These are phyloP conservation scores for Combretum micranthum DNA, from an alignment of 345 rosid species.

Conservation along the genomic window DNA sequence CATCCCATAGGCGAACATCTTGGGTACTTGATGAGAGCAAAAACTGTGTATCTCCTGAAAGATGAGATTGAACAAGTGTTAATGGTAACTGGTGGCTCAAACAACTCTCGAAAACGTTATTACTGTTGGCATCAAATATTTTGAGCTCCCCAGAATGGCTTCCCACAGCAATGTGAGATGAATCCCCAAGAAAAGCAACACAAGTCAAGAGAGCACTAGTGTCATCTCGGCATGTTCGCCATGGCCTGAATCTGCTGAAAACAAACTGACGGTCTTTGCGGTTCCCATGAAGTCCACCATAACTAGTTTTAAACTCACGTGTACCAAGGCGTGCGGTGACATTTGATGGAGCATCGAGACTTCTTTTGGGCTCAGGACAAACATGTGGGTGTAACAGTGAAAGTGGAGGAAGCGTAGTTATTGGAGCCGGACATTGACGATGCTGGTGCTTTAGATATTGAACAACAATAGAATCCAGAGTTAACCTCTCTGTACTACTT, in stretches of 20 bases:
- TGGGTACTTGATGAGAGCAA: slow-evolving; percentile 80
- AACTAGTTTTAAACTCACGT: slow-evolving; percentile 65
- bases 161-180: slow-evolving; percentile 80
- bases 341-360: slow-evolving; percentile 85
- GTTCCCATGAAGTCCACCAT: slow-evolving; percentile 90
- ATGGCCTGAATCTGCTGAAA: slow-evolving; percentile 89
- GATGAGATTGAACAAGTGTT: slow-evolving; percentile 62
- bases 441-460: slow-evolving; percentile 97
- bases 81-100: slow-evolving; percentile 73
- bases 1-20: slow-evolving; percentile 92
- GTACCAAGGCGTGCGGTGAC: slow-evolving; percentile 82
- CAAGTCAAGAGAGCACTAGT: slow-evolving; percentile 71
- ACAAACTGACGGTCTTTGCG: slow-evolving; percentile 94
- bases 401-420: slow-evolving; percentile 98
- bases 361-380: slow-evolving; percentile 92
- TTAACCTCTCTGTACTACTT: slow-evolving; percentile 61
- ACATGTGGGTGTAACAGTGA: slow-evolving; percentile 90
- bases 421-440: slow-evolving; percentile 98
- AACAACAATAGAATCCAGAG: slow-evolving; percentile 80
- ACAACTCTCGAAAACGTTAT: slow-evolving; percentile 61
- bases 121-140: slow-evolving; percentile 63
- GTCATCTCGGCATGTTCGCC: slow-evolving; percentile 96
- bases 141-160: slow-evolving; percentile 82
- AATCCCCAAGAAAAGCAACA: slow-evolving; percentile 67
- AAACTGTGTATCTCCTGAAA: slow-evolving; percentile 54